Percentiles rank a stretch among this genome's conserved stretches.
These are phyloP conservation scores for Plasmodium reichenowi DNA, from an alignment of 169 alveolate genomes.

Conservation along the genomic window DNA sequence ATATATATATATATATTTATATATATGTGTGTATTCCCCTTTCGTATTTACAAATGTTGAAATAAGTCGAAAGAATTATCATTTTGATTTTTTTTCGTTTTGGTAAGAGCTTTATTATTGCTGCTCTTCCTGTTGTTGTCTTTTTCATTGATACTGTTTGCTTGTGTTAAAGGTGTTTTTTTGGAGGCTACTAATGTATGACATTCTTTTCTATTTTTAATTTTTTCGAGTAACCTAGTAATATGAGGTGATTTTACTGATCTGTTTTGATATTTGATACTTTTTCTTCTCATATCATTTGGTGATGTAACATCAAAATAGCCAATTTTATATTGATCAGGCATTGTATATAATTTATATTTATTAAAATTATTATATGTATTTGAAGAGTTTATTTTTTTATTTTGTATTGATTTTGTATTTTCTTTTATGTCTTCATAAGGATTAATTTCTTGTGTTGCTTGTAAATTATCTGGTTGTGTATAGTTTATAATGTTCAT, in stretches of 20 bases:
- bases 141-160: conserved; percentile 6
- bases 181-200: conserved; percentile 55
- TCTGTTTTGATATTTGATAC: conserved; percentile 37
- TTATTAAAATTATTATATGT: conserved; percentile 8
- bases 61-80: conserved; percentile 54
- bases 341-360: conserved; percentile 22
- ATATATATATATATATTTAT: no score
- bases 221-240: conserved; percentile 59
- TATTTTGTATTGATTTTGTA: conserved; percentile 18
- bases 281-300: conserved; percentile 40
- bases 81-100: conserved; percentile 3
- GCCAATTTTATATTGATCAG: conserved; percentile 63
- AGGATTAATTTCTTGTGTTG: background rate
- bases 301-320: conserved; percentile 69
- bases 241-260: conserved; percentile 72
- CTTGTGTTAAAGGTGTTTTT: conserved; percentile 41
- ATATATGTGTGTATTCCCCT: no score
- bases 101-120: background rate
- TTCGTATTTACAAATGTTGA: conserved; percentile 38
- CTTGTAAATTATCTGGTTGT: background rate
- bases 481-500: background rate
- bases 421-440: conserved; percentile 17
- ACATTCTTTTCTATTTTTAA: conserved; percentile 51
- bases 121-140: background rate
- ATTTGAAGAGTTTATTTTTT: background rate